Base-by-base conservation (phyloP, 2,329 filamentous ascomycete species). In the Bipolaris zeicola region DNA sequence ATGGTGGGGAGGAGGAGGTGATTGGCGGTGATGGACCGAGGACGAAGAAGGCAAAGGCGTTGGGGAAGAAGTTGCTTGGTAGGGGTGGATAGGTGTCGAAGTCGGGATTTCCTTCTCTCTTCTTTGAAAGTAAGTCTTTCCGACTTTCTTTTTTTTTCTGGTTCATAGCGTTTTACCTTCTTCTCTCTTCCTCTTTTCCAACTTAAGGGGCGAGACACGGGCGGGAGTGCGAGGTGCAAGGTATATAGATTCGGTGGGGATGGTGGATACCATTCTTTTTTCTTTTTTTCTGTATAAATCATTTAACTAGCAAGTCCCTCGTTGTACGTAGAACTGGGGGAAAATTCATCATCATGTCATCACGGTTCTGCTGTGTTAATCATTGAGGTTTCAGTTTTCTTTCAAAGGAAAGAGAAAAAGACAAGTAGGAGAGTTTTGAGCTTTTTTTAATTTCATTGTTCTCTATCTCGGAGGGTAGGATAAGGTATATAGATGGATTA, bases 51-150 rank as follows among this genome's bases (percentile, higher is more conserved):
- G 59, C 63, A 1, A 66, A 54, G 14, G 54, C 57, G 4, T 10
- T 66, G 2, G 63, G 61, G 6, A 63, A 64, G 38, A 66, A 66
- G 42, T 26, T 64, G 3, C 46, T 64, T 8, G 62, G 63, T 20
- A 42, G 57, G 16, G 41, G 55, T 10, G 61, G 43, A 18, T 59
- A 61, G 26, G 24, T 24, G 6, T 6, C 6, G 24, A 6, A 24
- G 26, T 26, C 2, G 7, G 10, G 10, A 3, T 31, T 16, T 37
- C 6, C 34, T 16, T 37, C 34, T 16, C 16, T 16, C 16, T 16
- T 16, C n/a, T 37, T 37, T n/a, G 8, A 6, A 10, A 16, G 14
- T 7, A 16, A 7, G 8, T 11, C 5, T 37, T 28, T 28, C 26
- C 0, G 8, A 28, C 1, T 8, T 26, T 26, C 14, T 16, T 11